These are phyloP conservation scores for Cladosporium velox DNA, from an alignment of 2,329 filamentous ascomycete species.

Conservation along the genomic window DNA sequence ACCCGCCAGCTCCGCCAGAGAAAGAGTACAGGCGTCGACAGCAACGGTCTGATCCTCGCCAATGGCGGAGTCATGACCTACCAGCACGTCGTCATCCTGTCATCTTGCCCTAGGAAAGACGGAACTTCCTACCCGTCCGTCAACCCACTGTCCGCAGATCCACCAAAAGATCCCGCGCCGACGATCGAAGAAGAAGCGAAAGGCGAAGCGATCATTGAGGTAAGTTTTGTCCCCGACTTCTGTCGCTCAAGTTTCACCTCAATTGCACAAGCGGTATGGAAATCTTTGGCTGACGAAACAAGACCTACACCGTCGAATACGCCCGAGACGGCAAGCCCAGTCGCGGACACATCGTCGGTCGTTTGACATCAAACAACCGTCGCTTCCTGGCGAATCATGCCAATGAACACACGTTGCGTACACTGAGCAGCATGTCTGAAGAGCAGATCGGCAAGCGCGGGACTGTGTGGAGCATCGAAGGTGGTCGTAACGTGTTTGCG, in stretches of 20 bases:
- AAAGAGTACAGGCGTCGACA: conserved; percentile 39
- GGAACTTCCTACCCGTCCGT: conserved; percentile 49
- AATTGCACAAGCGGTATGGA: not conserved
- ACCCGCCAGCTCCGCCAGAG: conserved; percentile 52
- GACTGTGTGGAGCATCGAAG: conserved; percentile 16
- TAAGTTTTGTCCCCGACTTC: conserved; percentile 28
- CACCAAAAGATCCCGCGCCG: conserved; percentile 46
- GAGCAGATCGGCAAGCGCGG: conserved; percentile 50
- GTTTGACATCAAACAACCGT: conserved; percentile 48
- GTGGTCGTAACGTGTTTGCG: conserved; percentile 19
- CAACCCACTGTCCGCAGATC: conserved; percentile 47
- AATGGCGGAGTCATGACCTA: conserved; percentile 68
- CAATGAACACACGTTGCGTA: conserved; percentile 51
- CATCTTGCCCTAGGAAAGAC: conserved; percentile 45
- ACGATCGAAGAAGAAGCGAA: conserved; percentile 46
- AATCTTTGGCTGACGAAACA: not conserved
- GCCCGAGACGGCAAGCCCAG: conserved; percentile 52
- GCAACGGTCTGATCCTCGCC: conserved; percentile 61
- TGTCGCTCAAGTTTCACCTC: not conserved
- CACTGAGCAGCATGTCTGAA: conserved; percentile 45
- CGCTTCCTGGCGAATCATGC: conserved; percentile 61
- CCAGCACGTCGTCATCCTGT: conserved; percentile 63
- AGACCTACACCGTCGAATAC: conserved; percentile 65
- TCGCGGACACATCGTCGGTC: conserved; percentile 55
- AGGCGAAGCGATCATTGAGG: conserved; percentile 57